Conservation (phyloP, 2,329 filamentous ascomycete species). For the Botrytis elliptica region DNA sequence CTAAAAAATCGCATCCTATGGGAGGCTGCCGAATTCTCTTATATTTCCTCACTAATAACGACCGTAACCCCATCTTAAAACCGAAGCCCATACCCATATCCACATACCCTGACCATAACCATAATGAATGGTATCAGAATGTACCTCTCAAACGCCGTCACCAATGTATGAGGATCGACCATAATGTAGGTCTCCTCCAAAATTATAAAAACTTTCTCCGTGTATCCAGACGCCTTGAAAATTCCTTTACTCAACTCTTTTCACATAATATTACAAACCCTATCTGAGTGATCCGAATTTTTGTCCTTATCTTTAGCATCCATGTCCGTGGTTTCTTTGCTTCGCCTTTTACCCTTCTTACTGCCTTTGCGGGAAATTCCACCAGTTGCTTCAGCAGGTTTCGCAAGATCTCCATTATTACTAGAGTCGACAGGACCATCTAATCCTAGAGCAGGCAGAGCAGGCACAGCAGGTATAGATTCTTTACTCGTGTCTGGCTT, state of each 20-base stretch:
- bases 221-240: not conserved
- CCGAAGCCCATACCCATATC: not conserved
- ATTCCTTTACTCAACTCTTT: not conserved
- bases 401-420: constrained; percentile 9
- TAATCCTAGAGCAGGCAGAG: constrained; percentile 14
- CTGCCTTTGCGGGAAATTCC: constrained; percentile 13
- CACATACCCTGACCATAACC: not conserved
- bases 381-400: not conserved
- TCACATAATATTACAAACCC: constrained; percentile 52
- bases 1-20: not conserved
- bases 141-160: not conserved
- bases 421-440: constrained; percentile 22
- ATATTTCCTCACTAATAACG: not conserved
- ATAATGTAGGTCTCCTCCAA: not conserved
- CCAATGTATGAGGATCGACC: constrained; percentile 6
- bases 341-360: constrained; percentile 28
- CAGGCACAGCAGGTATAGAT: not conserved
- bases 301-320: constrained; percentile 32
- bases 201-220: not conserved
- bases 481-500: constrained; percentile 24
- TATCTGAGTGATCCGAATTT: constrained; percentile 42
- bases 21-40: not conserved
- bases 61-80: not conserved
- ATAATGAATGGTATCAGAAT: not conserved
- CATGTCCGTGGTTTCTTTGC: constrained; percentile 28